A percentile compares a stretch with the other conserved stretches of the same genome.
Evolutionary conservation across 805 yeast genomes (phyloP).

Genomic region (Yarrowia hollandica): DNA sequence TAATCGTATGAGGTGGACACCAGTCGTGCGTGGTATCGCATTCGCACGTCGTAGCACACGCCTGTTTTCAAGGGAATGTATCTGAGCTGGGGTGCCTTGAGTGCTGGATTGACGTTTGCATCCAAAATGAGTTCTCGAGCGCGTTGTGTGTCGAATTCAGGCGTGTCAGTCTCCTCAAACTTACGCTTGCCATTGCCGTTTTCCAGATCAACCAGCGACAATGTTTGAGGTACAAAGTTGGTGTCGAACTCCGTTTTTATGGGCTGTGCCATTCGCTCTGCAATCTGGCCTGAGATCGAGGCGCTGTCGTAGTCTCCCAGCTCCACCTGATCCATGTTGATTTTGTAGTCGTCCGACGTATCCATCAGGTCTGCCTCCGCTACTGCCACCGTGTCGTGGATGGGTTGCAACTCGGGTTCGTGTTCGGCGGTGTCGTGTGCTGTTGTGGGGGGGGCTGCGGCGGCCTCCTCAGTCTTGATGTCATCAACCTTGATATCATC

Average conservation of each 20-base stretch:
- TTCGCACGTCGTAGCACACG: constrained; percentile 90
- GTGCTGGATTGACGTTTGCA: constrained; percentile 6
- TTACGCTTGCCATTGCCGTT: constrained; percentile 35
- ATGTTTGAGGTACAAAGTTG: constrained; percentile 26
- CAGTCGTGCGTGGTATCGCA: constrained; percentile 95
- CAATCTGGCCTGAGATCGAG: constrained; percentile 22
- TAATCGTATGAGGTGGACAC: constrained; percentile 90
- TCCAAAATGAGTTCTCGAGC: constrained; percentile 18
- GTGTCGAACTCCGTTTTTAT: constrained; percentile 17
- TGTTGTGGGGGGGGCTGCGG: not conserved
- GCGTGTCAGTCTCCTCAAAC: constrained; percentile 10
- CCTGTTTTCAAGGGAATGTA: constrained; percentile 86
- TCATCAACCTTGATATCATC: too few species aligned
- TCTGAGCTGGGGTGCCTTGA: constrained; percentile 55
- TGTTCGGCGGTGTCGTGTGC: not conserved
- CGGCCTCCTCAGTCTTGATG: not conserved
- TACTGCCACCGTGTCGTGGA: not conserved
- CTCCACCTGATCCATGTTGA: constrained; percentile 27
- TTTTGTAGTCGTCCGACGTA: constrained; percentile 25
- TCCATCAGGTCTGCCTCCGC: constrained; percentile 12
- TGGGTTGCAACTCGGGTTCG: not conserved
- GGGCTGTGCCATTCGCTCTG: constrained; percentile 20
- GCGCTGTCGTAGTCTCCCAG: constrained; percentile 27
- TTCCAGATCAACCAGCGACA: constrained; percentile 20
- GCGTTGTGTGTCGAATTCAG: constrained; percentile 15